Percentiles rank a stretch among this genome's conserved stretches.
Conservation (phyloP, 179 eudicot genomes). For the Kewa caespitosa region DNA sequence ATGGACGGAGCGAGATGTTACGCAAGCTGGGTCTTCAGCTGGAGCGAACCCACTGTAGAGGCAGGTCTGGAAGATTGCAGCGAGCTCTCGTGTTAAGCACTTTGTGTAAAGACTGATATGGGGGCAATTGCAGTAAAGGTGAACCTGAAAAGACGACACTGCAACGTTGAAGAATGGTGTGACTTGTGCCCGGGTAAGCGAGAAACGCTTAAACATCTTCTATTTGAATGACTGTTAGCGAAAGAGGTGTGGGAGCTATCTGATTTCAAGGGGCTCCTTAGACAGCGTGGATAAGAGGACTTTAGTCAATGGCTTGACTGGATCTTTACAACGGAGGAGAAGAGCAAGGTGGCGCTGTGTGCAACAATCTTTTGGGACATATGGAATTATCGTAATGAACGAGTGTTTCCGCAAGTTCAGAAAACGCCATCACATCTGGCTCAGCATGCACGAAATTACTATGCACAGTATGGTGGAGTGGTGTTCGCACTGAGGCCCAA, state of each 20-base stretch:
- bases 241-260: background rate
- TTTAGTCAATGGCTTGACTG: background rate
- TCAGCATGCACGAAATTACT: background rate
- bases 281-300: background rate
- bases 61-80: background rate
- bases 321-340: background rate
- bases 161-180: background rate
- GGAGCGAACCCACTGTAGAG: background rate
- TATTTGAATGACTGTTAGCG: background rate
- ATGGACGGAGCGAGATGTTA: background rate
- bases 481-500: background rate
- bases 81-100: background rate
- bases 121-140: background rate
- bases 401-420: background rate
- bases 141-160: background rate
- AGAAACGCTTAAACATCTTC: background rate
- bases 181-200: background rate
- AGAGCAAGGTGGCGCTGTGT: background rate
- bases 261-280: background rate
- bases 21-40: background rate
- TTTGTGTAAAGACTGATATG: background rate
- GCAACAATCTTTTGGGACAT: background rate
- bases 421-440: background rate
- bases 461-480: background rate
- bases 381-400: background rate